These are phyloP conservation scores for Lepraria neglecta DNA, from an alignment of 495 filamentous ascomycete genomes.

Conservation along the genomic window DNA sequence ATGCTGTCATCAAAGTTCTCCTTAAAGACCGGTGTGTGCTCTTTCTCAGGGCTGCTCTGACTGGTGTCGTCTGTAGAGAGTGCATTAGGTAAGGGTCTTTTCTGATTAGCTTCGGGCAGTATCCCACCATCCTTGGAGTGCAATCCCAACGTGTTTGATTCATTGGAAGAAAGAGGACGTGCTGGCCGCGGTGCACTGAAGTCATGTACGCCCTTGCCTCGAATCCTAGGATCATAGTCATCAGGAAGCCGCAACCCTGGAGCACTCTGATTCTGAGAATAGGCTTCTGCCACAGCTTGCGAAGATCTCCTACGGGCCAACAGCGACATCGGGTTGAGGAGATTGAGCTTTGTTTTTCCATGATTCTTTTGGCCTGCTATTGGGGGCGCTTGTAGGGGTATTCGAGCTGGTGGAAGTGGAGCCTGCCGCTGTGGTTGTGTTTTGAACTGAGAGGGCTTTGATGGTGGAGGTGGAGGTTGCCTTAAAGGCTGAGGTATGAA, in stretches of 20 bases:
- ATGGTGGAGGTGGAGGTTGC: slow-evolving; percentile 23
- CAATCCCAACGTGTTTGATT: neutral
- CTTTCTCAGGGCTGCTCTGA: slow-evolving; percentile 29
- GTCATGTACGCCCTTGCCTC: slow-evolving; percentile 79
- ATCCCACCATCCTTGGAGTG: slow-evolving; percentile 15
- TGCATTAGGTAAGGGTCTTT: slow-evolving; percentile 17
- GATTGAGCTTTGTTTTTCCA: slow-evolving; percentile 57
- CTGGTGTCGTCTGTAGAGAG: slow-evolving; percentile 9
- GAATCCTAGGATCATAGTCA: slow-evolving; percentile 78
- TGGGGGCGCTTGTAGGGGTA: slow-evolving; percentile 7
- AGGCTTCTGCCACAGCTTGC: slow-evolving; percentile 45
- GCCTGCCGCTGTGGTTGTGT: slow-evolving; percentile 15
- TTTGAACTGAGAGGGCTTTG: slow-evolving; percentile 4
- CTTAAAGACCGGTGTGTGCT: slow-evolving; percentile 58
- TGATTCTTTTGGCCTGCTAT: slow-evolving; percentile 18
- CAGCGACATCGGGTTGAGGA: slow-evolving; percentile 62
- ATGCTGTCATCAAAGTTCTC: slow-evolving; percentile 63
- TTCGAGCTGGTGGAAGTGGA: slow-evolving; percentile 16
- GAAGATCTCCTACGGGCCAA: slow-evolving; percentile 53
- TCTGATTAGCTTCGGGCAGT: slow-evolving; percentile 9
- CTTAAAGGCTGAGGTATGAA: slow-evolving; percentile 15
- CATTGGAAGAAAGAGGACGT: slow-evolving; percentile 41
- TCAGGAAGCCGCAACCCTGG: slow-evolving; percentile 55
- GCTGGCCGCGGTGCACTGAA: slow-evolving; percentile 77
- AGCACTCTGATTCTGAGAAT: slow-evolving; percentile 41